These are phyloP conservation scores for Russula lepida DNA, from an alignment of 768 basidiomycete species.

Conservation along the genomic window DNA sequence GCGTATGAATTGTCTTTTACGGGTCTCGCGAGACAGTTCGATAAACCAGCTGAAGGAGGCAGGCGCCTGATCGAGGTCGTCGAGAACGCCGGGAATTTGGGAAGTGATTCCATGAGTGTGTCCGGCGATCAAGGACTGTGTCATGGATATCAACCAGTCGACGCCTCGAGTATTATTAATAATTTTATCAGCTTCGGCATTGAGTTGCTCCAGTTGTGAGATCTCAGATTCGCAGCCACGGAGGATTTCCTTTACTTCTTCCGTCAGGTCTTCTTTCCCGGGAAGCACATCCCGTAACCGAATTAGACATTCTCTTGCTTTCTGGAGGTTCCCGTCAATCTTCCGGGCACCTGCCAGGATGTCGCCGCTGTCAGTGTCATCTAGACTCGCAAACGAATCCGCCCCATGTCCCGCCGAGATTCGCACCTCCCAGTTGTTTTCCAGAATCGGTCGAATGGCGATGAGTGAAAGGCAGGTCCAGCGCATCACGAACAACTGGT, in stretches of 20 bases:
- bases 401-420: not conserved
- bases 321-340: not conserved
- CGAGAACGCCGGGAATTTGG: too few relatives aligned
- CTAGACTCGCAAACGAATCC: not conserved
- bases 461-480: too few relatives aligned
- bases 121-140: too few relatives aligned
- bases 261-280: not conserved
- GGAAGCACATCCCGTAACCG: not conserved
- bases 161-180: too few relatives aligned
- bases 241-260: too few relatives aligned
- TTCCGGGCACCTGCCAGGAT: not conserved
- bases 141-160: too few relatives aligned
- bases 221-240: too few relatives aligned
- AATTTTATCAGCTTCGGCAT: not conserved
- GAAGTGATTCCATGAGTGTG: too few relatives aligned
- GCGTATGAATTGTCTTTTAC: not conserved
- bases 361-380: not conserved
- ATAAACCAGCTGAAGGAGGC: too few relatives aligned
- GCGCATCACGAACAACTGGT: too few relatives aligned
- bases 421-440: not conserved
- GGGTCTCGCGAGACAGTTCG: not conserved
- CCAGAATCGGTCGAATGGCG: too few relatives aligned
- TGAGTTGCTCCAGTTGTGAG: not conserved
- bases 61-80: too few relatives aligned
- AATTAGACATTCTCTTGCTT: not conserved